Base-by-base conservation (phyloP, 2,329 filamentous ascomycete species). In the Penicillium verrucosum region DNA sequence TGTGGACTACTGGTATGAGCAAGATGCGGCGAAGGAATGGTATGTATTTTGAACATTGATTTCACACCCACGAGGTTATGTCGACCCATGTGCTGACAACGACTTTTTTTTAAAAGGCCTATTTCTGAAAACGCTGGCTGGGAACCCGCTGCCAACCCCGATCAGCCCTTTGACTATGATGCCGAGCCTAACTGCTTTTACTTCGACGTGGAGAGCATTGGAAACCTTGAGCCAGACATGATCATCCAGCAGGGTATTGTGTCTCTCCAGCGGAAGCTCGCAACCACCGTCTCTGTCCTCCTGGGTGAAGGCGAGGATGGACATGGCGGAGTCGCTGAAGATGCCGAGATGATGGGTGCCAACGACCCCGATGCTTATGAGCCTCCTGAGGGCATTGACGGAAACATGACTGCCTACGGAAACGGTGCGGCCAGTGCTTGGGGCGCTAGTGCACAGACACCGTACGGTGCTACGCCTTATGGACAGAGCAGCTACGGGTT, bases 1-100 rank as follows among this genome's bases (percentile, higher is more conserved):
- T 76, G 82, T 94, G 54, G 90, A 96, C 69, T 85, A 96, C 75
- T 99, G 94, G 94, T 97, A 91, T 73, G 94, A 99, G 80, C 84
- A 88, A 65, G 89, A 95, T 75, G 77, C 90, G 1, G 82, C 84
- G 57, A 83, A 86, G 68, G 93, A 97, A 81, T 97, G 92, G 92
- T 95, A 73, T 11, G 75, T 75, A 60, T 56, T 78, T 77, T 43
- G 25, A 18, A 16, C 4, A 51, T 45, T 36, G 14, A 47, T 32
- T 30, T 42, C 18, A 32, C 25, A 21, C 18, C 12, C 29, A 14
- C 12, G 2, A 14, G 30, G 14, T 46, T 42, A 21, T 21, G 21
- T 43, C 21, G 18, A 56, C 38, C 36, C 12, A 21, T 41, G 6
- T 16, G 9, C 34, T 40, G 12, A 40, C 27, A 30, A 18, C 1